Base-by-base conservation (phyloP, 2,329 filamentous ascomycete species). In the Pseudogymnoascus verrucosus region DNA sequence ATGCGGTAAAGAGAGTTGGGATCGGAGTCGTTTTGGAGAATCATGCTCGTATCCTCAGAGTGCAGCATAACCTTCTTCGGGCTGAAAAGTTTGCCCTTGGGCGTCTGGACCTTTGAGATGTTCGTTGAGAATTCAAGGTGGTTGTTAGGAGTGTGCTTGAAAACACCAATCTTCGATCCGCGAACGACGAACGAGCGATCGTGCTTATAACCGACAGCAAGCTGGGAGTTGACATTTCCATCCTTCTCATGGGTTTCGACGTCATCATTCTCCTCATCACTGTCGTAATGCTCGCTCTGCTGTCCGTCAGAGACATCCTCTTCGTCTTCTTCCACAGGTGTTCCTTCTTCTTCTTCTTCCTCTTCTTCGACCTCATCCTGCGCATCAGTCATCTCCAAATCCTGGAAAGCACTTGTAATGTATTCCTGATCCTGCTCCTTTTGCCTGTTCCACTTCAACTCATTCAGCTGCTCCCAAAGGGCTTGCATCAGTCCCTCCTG, bases 121-220 rank as follows among this genome's bases (percentile, higher is more conserved):
- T 93, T 98, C 65, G 95, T 99, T 11, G 91, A 91, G 76, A 98
- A 99, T 74, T 98, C 90, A 14, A 99, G 83, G 68, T 93, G 88
- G 74, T 98, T 96, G 77, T 96, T 90, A 0, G 87, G 82, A 0
- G 92, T 96, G 73, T 99, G 95, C 76, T 96, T 98, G 84, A 99
- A 99, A 42, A 99, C 95, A 63, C 95, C 95, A 74, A 99, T 99
- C 82, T 98, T 97, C 70, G 93, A 95, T 34, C 95, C 95, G 67
- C 95, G 89, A 47, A 99, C 92, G 64, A 99, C 95, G 70, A 98
- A 99, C 0, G 95, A 98, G 65, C 95, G 86, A 74, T 99, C 95
- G 68, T 97, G 90, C 76, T 96, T 98, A 78, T 96, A 96, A 63
- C 95, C 95, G 61, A 99, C 95, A 11, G 95, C 95, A 62, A 99